Conservation (phyloP, 768 basidiomycete genomes). For the Pleurotus platypus region DNA sequence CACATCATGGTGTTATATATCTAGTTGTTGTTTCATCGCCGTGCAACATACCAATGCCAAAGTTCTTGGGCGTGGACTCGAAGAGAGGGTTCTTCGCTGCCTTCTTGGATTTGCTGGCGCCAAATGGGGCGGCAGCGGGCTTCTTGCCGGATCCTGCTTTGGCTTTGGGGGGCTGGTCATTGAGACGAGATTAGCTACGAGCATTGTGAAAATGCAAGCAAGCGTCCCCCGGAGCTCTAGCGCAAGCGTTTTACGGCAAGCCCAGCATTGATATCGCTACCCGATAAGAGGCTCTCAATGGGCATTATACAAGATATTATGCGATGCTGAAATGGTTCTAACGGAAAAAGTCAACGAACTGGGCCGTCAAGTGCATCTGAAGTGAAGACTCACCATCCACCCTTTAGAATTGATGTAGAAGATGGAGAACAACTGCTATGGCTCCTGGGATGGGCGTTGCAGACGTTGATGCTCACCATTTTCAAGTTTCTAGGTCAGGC, state of each 20-base stretch:
- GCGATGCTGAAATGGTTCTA: conserved; percentile 24
- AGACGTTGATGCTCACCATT: conserved; percentile 48
- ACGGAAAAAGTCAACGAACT: conserved; percentile 8
- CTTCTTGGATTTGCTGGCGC: conserved; percentile 73
- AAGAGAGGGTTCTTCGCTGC: conserved; percentile 93
- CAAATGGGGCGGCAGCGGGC: conserved; percentile 81
- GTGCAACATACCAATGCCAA: conserved; percentile 77
- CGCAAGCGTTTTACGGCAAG: conserved; percentile 30
- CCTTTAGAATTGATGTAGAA: conserved; percentile 22
- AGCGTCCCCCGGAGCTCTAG: conserved; percentile 53
- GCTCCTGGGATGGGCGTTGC: conserved; percentile 24
- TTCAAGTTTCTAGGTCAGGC: conserved; percentile 38
- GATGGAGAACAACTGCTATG: conserved; percentile 35
- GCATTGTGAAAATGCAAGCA: conserved; percentile 15
- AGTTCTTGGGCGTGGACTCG: conserved; percentile 87
- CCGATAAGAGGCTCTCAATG: not conserved
- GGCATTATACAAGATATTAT: conserved; percentile 13
- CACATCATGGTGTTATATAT: not conserved
- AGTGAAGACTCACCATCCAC: conserved; percentile 50
- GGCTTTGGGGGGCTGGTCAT: conserved; percentile 87
- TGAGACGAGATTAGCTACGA: conserved; percentile 68
- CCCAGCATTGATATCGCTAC: conserved; percentile 29
- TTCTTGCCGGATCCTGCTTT: conserved; percentile 76
- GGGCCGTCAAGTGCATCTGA: conserved; percentile 29
- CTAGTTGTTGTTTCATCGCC: not conserved